A percentile compares a stretch with the other conserved stretches of the same genome.
Evolutionary conservation across 1,284 basidiomycete genomes (phyloP).

Genomic region (Blastosporella zonata): DNA sequence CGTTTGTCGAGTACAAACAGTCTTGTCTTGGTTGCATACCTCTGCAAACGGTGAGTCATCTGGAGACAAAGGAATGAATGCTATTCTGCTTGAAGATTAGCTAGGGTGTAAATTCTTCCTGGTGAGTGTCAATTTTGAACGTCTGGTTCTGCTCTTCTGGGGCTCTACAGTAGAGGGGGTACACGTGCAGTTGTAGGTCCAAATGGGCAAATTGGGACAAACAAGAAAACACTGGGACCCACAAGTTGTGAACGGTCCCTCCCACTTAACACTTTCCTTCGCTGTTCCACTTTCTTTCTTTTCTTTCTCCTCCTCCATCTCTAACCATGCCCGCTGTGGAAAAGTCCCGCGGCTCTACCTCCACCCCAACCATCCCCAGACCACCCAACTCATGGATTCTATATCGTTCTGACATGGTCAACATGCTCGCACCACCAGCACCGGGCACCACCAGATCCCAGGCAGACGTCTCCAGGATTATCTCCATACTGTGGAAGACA

Average conservation of each 20-base stretch:
- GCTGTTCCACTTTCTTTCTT: not conserved
- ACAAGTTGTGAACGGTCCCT: slow-evolving; percentile 15
- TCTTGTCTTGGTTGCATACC: not conserved
- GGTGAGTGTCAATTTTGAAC: too few relatives aligned
- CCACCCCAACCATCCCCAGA: slow-evolving; percentile 49
- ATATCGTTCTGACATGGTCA: slow-evolving; percentile 73
- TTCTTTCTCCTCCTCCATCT: not conserved
- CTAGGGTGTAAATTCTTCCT: not conserved
- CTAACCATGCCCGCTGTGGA: slow-evolving; percentile 14
- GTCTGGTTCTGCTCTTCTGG: too few relatives aligned
- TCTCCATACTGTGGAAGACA: slow-evolving; percentile 68
- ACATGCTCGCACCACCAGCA: slow-evolving; percentile 32
- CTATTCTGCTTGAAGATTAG: not conserved
- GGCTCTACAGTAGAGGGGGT: not conserved
- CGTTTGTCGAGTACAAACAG: not conserved
- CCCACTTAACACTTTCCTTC: slow-evolving; percentile 1
- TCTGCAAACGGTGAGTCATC: not conserved
- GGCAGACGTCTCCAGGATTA: slow-evolving; percentile 68
- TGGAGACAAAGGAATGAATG: slow-evolving; percentile 3
- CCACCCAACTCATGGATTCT: slow-evolving; percentile 92
- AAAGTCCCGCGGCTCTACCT: not conserved
- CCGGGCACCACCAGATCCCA: slow-evolving; percentile 52
- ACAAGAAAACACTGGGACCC: slow-evolving; percentile 23
- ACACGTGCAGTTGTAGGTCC: slow-evolving; percentile 9
- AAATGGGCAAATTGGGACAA: slow-evolving; percentile 15